These are phyloP conservation scores for Scenedesmus sp. DNA, from an alignment of 163 green algal species.

Conservation along the genomic window DNA sequence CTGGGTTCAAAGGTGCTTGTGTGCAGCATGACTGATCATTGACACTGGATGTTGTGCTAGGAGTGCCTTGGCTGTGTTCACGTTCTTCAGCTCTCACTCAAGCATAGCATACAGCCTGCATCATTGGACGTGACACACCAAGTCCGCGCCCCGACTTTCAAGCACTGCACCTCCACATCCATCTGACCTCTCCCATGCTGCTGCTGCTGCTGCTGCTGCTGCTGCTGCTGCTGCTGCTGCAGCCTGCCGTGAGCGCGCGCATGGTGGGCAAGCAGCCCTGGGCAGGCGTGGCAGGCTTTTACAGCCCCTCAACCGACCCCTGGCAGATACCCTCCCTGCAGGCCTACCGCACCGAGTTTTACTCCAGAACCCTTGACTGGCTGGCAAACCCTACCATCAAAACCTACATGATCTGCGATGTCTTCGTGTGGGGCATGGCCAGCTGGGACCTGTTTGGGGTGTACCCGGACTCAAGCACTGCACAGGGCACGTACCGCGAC, in stretches of 20 bases:
- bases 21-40: background rate
- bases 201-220: background rate
- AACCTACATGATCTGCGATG: background rate
- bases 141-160: background rate
- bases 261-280: constrained; percentile 38
- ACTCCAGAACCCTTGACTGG: constrained; percentile 39
- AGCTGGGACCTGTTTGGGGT: constrained; percentile 49
- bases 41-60: background rate
- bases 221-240: constrained; percentile 14
- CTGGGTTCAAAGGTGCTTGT: no score
- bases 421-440: constrained; percentile 52
- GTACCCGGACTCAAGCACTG: constrained; percentile 36
- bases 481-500: constrained; percentile 23
- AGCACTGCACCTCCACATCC: background rate
- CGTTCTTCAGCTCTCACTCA: no score
- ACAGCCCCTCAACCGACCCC: constrained; percentile 17
- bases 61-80: no score
- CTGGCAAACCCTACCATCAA: background rate
- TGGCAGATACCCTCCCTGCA: constrained; percentile 16
- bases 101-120: no score
- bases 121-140: no score
- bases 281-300: constrained; percentile 36
- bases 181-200: background rate
- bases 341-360: constrained; percentile 37
- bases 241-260: background rate